Conservation (phyloP, 1,139 yeast species). For the Saccharomyces hybrid region DNA sequence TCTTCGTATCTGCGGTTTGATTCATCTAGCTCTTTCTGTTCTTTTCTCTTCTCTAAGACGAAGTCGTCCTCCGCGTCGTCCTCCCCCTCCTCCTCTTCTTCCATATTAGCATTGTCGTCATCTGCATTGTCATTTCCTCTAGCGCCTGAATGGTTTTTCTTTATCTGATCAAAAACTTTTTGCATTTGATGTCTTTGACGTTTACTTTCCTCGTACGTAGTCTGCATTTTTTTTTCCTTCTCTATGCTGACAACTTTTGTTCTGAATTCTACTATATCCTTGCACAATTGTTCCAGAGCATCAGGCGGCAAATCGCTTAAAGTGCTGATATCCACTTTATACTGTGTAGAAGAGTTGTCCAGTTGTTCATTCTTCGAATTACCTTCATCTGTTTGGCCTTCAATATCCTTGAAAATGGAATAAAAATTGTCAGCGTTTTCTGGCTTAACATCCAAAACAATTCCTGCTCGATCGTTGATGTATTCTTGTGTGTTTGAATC, state of each 20-base stretch:
- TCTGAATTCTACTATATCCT: conserved; percentile 56
- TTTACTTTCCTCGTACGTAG: conserved; percentile 44
- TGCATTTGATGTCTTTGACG: conserved; percentile 47
- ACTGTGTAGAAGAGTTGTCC: conserved; percentile 25
- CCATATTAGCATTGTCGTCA: conserved; percentile 25
- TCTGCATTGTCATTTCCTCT: conserved; percentile 16
- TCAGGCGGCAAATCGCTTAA: conserved; percentile 56
- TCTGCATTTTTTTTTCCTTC: conserved; percentile 46
- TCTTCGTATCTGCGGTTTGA: conserved; percentile 23
- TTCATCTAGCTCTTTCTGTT: conserved; percentile 20
- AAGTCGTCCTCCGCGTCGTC: conserved; percentile 19
- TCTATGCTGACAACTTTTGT: conserved; percentile 54
- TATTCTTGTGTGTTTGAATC: conserved; percentile 19
- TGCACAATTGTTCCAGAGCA: conserved; percentile 48
- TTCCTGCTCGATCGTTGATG: conserved; percentile 9
- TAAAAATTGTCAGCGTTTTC: conserved; percentile 4
- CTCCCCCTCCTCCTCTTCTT: conserved; percentile 15
- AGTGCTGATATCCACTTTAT: conserved; percentile 54
- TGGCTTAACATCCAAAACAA: conserved; percentile 1
- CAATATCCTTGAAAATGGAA: not conserved
- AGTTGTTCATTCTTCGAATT: conserved; percentile 5
- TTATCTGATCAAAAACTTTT: conserved; percentile 43
- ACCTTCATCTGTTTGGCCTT: not conserved
- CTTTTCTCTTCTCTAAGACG: conserved; percentile 23
- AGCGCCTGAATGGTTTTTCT: conserved; percentile 24